Evolutionary conservation across 2,329 filamentous ascomycete genomes (phyloP), one percentile per base, ranked within the genome.

Genomic region (Thielaviopsis ethacetica): DNA sequence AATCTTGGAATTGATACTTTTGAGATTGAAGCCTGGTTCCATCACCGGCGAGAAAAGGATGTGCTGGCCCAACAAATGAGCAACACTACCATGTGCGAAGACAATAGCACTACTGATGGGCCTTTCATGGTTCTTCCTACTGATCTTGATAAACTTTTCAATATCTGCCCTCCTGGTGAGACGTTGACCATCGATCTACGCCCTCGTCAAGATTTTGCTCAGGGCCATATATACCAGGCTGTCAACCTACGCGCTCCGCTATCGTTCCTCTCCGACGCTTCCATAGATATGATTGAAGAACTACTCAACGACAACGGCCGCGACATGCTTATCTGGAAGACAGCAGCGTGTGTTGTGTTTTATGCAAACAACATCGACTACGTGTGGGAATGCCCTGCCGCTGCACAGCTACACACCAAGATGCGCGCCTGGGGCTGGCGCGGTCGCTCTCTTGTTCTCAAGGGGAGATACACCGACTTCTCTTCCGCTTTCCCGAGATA

Each of bases 381-480:
- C 53, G 64, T 72, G 0, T 76, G 74, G 72, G 76, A 80, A 60
- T 78, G 76, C 47, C 77, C 77, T 0, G 66, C 73, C 1, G 76
- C 77, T 2, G 71, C 73, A 15, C 66, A 71, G 0, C 64, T 81
- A 2, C 65, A 72, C 21, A 66, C 71, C 47, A 77, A 76, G 61
- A 70, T 81, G 57, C 72, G 68, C 55, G 65, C 66, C 17, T 71
- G 72, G 63, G 75, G 73, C 22, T 81, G 78, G 78, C 62, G 63
- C 0, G 78, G 78, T 1, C 72, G 74, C 49, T 75, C 71, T 61
- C 80, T 80, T 63, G 69, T 81, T 7, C 70, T 81, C 38, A 80
- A 80, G 64, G 78, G 78, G 0, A 76, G 78, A 57, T 81, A 77
- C 64, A 71, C 72, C 53, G 78, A 81, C 62, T 81, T 81, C 62